Conservation (phyloP, 2,329 filamentous ascomycete genomes). For the Ascochyta koolunga region DNA sequence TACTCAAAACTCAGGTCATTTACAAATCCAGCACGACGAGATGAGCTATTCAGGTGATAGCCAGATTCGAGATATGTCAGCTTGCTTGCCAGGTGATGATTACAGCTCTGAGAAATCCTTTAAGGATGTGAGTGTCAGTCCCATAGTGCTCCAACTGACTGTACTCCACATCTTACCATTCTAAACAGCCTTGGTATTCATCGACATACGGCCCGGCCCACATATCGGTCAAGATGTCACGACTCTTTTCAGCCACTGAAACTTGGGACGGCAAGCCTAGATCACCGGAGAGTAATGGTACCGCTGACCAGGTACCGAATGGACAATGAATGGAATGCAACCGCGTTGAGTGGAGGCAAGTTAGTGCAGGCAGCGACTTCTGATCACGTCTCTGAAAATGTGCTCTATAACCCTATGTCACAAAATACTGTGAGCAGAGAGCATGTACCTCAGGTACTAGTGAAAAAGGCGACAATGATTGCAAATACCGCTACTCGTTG, state of each 20-base stretch:
- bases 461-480: constrained; percentile 62
- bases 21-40: no score
- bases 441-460: constrained; percentile 60
- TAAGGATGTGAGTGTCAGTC: no score
- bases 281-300: constrained; percentile 43
- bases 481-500: constrained; percentile 53
- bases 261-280: constrained; percentile 35
- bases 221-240: neutral
- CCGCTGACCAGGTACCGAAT: constrained; percentile 49
- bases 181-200: no score
- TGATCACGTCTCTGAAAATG: neutral
- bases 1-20: no score
- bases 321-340: constrained; percentile 53
- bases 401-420: neutral
- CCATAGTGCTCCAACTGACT: no score
- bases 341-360: constrained; percentile 17
- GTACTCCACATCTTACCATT: no score
- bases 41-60: no score
- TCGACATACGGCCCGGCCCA: no score
- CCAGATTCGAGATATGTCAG: no score
- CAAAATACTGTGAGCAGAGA: constrained; percentile 60
- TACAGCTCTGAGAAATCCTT: no score
- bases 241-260: constrained; percentile 45
- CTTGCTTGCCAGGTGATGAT: no score
- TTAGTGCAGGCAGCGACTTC: neutral